Evolutionary conservation across 805 yeast species (phyloP).

Genomic region (Metschnikowia bowlesiae): DNA sequence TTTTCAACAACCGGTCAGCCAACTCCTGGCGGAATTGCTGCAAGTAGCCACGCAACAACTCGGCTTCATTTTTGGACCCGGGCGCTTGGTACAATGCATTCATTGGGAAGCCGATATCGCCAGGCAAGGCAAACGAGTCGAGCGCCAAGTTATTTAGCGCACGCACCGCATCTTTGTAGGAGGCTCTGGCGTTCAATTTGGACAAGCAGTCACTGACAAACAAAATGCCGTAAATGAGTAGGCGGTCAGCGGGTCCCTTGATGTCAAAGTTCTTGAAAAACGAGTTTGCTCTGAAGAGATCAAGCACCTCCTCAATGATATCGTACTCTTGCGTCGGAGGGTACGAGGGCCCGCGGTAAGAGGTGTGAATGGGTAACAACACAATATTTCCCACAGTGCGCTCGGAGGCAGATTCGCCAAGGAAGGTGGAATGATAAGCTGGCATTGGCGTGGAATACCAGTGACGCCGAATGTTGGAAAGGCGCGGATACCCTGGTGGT

Average conservation of each 20-base stretch:
- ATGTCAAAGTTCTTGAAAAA: slow-evolving; percentile 96
- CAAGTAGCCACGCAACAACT: slow-evolving; percentile 73
- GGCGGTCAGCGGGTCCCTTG: slow-evolving; percentile 90
- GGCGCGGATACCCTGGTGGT: not conserved
- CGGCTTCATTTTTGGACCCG: slow-evolving; percentile 66
- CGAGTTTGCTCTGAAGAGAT: slow-evolving; percentile 91
- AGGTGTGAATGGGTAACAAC: slow-evolving; percentile 79
- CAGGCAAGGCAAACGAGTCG: slow-evolving; percentile 88
- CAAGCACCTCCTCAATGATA: slow-evolving; percentile 85
- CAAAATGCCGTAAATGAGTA: slow-evolving; percentile 88
- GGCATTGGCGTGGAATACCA: slow-evolving; percentile 27
- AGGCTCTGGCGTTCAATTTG: slow-evolving; percentile 47
- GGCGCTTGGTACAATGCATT: slow-evolving; percentile 77
- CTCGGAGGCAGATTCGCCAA: slow-evolving; percentile 45
- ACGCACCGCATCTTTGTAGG: slow-evolving; percentile 57
- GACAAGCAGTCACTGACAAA: slow-evolving; percentile 82
- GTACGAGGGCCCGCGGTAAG: slow-evolving; percentile 87
- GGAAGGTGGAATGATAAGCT: slow-evolving; percentile 79
- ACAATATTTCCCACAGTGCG: slow-evolving; percentile 73
- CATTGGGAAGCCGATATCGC: slow-evolving; percentile 91
- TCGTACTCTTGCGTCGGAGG: slow-evolving; percentile 73
- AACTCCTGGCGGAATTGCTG: slow-evolving; percentile 94
- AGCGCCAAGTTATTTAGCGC: slow-evolving; percentile 79
- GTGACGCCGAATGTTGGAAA: not conserved
- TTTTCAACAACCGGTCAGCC: slow-evolving; percentile 69